Evolutionary conservation across 371 early-diverging fungal genomes (phyloP), one percentile per base, ranked within the genome.

Genomic region (Mucor saturninus): DNA sequence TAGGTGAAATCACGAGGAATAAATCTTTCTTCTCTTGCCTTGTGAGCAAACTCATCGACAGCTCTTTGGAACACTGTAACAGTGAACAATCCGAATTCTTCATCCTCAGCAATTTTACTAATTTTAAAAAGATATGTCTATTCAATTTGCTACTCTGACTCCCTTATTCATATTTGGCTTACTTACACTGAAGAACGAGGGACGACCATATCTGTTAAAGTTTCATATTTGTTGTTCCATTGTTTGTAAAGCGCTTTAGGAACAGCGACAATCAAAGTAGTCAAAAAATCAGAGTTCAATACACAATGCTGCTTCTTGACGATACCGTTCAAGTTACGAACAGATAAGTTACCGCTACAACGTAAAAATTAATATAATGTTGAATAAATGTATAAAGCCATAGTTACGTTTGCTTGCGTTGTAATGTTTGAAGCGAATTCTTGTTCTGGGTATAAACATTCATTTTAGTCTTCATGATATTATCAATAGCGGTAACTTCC

Each of bases 1-100:
- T 90, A 97, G 62, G 89, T 89, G 83, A 93, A 97, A 68, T 98
- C 98, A 43, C 97, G 88, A n/a, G 93, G 93, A 67, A 92, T 85
- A 64, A 94, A 98, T 90, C 88, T 91, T 58, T 90, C 85, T 66
- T 96, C 97, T 37, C 98, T 86, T 15, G 93, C 92, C 72, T 92
- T 95, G 68, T 85, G 82, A 5, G 87, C 77, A 67, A 95, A 98
- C 62, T 98, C 98, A n/a, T 96, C 94, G 10, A 78, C 71, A 14
- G 93, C 89, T 35, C 94, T 82, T 65, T 90, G 85, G 80, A 98
- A 97, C 28, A 98, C 61, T 0, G 94, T 92, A n/a, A 95, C 98
- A 11, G 90, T 90, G 73, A 85, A 97, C 26, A 98, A 81, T n/a
- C 85, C 87, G 72, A 91, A 98, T 60, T 98, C 98, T 15, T 93